Evolutionary conservation across 495 filamentous ascomycete genomes (phyloP).

Genomic region (Lindgomyces ingoldianus): DNA sequence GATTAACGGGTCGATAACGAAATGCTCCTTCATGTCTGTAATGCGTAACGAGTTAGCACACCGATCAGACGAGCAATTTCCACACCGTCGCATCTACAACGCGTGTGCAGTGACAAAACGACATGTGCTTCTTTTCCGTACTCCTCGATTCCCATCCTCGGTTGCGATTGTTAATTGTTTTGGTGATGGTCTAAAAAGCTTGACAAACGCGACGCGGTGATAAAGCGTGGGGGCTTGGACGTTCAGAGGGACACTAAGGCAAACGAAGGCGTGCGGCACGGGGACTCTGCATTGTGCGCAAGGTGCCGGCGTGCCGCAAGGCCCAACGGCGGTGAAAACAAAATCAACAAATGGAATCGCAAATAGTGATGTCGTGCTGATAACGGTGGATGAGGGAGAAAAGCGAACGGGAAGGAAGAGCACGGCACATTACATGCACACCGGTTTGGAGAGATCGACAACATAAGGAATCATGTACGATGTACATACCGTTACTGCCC

Average conservation of each 20-base stretch:
- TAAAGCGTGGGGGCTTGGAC: conserved; percentile 34
- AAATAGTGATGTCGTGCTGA: conserved; percentile 9
- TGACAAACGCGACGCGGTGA: conserved; percentile 31
- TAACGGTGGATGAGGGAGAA: not conserved
- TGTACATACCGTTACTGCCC: conserved; percentile 73
- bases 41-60: conserved; percentile 26
- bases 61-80: not conserved
- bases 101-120: not conserved
- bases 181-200: conserved; percentile 23
- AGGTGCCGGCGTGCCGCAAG: conserved; percentile 1
- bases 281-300: conserved; percentile 11
- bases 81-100: not conserved
- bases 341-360: conserved; percentile 16
- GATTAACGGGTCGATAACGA: conserved; percentile 97
- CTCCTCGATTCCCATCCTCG: not conserved
- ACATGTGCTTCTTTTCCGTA: not conserved
- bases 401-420: not conserved
- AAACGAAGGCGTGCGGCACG: conserved; percentile 15
- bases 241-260: conserved; percentile 9
- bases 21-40: conserved; percentile 89
- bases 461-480: conserved; percentile 13
- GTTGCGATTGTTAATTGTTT: conserved; percentile 7
- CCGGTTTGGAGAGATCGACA: not conserved
- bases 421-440: not conserved
- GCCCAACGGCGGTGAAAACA: conserved; percentile 18